Percentiles rank a stretch among this genome's conserved stretches.
Evolutionary conservation across 116 monocot genomes (phyloP).

Genomic region (Posidonia oceanica): DNA sequence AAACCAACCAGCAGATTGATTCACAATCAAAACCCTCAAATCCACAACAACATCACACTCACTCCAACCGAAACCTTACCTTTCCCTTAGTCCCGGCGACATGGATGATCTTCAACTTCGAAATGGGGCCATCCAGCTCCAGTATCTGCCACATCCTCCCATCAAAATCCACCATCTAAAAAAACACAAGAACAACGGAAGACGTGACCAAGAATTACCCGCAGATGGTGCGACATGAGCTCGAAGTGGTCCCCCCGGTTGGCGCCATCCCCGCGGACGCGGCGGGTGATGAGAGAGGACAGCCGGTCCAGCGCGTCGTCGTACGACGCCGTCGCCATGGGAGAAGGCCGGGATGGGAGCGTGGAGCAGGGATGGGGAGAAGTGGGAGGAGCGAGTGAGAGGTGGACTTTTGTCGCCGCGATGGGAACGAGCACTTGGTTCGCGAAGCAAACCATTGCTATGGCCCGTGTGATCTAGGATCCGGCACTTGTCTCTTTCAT

Average conservation of each 20-base stretch:
- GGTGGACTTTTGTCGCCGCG: background rate
- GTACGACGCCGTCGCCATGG: slow-evolving; percentile 16
- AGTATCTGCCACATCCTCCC: slow-evolving; percentile 35
- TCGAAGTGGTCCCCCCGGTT: slow-evolving; percentile 66
- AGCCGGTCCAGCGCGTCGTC: slow-evolving; percentile 35
- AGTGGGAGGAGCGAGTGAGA: background rate
- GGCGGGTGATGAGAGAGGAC: slow-evolving; percentile 62
- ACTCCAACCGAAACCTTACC: slow-evolving; percentile 19
- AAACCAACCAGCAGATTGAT: background rate
- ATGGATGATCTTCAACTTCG: slow-evolving; percentile 61
- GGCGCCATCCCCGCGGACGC: slow-evolving; percentile 45
- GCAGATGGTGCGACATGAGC: slow-evolving; percentile 48
- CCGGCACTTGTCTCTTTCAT: too few species aligned
- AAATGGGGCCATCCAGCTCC: slow-evolving; percentile 53
- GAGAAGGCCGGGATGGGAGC: background rate
- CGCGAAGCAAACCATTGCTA: too few species aligned
- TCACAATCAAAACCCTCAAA: background rate
- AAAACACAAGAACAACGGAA: background rate
- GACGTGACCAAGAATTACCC: slow-evolving; percentile 13
- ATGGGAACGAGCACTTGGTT: too few species aligned
- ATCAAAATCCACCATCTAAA: background rate
- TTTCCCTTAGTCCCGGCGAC: slow-evolving; percentile 95
- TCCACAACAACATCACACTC: background rate
- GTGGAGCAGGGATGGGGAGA: background rate
- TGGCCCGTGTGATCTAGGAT: too few species aligned